Evolutionary conservation across 148 eudicot genomes (phyloP).

Genomic region (Rhododendron williamsianum): DNA sequence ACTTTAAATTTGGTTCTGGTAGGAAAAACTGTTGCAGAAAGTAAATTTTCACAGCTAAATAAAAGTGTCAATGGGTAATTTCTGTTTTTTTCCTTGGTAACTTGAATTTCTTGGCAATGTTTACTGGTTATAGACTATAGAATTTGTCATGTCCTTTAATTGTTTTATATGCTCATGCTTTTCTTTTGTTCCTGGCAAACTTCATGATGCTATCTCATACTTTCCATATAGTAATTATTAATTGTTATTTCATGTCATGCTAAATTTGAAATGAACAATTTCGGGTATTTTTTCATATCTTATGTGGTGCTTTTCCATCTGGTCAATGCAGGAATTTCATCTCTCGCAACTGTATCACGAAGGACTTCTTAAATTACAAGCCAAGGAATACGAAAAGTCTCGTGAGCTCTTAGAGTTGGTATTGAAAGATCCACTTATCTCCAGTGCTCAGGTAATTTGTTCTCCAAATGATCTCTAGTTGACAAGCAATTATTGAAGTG

Average conservation of each 20-base stretch:
- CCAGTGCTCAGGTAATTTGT: constrained; percentile 61
- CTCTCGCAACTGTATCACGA: constrained; percentile 94
- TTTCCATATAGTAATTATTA: neutral
- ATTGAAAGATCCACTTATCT: constrained; percentile 74
- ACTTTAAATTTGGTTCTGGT: neutral
- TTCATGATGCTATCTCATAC: neutral
- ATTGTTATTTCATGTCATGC: neutral
- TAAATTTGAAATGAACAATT: neutral
- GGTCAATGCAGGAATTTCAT: constrained; percentile 70
- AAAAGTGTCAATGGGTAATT: neutral
- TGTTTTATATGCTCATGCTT: neutral
- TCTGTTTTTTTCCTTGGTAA: neutral
- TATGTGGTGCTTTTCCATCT: constrained; percentile 2
- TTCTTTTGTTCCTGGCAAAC: neutral
- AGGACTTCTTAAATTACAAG: constrained; percentile 78
- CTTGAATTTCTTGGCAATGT: neutral
- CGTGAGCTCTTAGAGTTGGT: constrained; percentile 78
- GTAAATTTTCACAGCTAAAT: neutral
- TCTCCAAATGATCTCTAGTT: neutral
- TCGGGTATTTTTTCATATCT: neutral
- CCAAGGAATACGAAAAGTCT: constrained; percentile 82
- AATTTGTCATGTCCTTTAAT: neutral
- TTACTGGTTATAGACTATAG: neutral
- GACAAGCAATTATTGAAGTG: neutral
- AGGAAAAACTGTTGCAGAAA: neutral